Base-by-base conservation (phyloP, 2,329 filamentous ascomycete genomes). In the Aspergillus sp. region DNA sequence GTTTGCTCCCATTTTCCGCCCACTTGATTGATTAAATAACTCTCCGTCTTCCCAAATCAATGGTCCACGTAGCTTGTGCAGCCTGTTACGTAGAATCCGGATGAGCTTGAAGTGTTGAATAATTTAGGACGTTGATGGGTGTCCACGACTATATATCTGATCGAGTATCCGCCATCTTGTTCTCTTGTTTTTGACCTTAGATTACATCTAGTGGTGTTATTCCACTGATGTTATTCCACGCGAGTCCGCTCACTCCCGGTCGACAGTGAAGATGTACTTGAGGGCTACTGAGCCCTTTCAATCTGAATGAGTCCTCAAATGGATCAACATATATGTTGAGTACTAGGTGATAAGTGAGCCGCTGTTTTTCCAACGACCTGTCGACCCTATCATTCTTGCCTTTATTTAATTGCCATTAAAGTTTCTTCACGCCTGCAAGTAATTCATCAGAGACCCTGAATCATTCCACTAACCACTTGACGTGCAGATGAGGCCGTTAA, bases 61-160 rank as follows among this genome's bases (percentile, higher is more conserved):
- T 65, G 63, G 62, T 67, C 68, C 69, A 73, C 69, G 69, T 71
- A 71, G 64, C 57, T 62, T 47, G 43, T 44, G 46, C 46, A 50
- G n/a, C 43, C 60, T 52, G 52, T 37, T 59, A 50, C 50, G 57
- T 60, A 24, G 33, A 35, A 21, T 17, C 15, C 50, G 40, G 43
- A 39, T 41, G 50, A 43, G 44, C 58, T 58, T 62, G 51, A 59
- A 23, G 47, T 48, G 55, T 21, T 57, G 48, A 54, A 52, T 48
- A 43, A 53, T 44, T 50, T 27, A 39, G 43, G 17, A 40, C 33
- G 12, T 31, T 17, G 31, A n/a, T 7, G 12, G 21, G 7, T 19
- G 39, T 41, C 21, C 17, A 37, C 39, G 11, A 55, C 8, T 48
- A 56, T 56, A 62, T 57, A 61, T 41, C 35, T 15, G 3, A 12